Evolutionary conservation across 176 grass and related monocot genomes (phyloP), one percentile per base, ranked within the genome.

Genomic region (Rhynchospora pubera): DNA sequence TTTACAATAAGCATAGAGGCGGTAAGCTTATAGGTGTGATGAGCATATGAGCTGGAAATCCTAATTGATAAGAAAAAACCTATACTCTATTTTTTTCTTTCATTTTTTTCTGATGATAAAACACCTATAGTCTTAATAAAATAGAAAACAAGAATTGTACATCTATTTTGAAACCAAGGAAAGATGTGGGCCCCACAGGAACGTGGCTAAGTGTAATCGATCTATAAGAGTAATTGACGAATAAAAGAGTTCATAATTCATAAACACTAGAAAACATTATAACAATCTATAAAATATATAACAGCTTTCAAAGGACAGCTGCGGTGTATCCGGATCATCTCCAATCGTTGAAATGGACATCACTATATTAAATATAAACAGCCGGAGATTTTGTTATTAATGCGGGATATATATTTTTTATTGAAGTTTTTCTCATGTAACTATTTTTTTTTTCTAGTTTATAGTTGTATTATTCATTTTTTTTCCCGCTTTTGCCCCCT

Each of bases 271-370:
- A 75, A 30, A 75, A 5, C 26, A 8, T 75, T 28, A 23, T 6
- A 75, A 53, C 6, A 11, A 75, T 53, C 51, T 51, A 68, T 5
- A 61, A 66, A 52, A 53, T 53, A 75, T 6, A 75, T 47, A 52
- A 75, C 71, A 75, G 71, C 71, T 75, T 75, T 75, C 71, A 14
- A 28, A 52, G 22, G 12, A 53, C 71, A 75, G 47, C 47, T 75
- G 71, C 47, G 12, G 9, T 72, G 48, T 11, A 15, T 74, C 19
- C 46, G 47, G 44, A 51, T 74, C 21, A 19, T 74, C 21, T 74
- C 70, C 45, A 21, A 46, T 74, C 21, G 5, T 24, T 15, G 70
- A 74, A 51, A 74, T 52, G 19, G 70, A 74, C 21, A 52, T 74
- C 46, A 8, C n/a, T 52, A 74, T 52, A 74, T 53, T 75, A 26